A percentile compares a stretch with the other conserved stretches of the same genome.
Evolutionary conservation across 148 eudicot species (phyloP).

Genomic region (Amaranthus cruentus): DNA sequence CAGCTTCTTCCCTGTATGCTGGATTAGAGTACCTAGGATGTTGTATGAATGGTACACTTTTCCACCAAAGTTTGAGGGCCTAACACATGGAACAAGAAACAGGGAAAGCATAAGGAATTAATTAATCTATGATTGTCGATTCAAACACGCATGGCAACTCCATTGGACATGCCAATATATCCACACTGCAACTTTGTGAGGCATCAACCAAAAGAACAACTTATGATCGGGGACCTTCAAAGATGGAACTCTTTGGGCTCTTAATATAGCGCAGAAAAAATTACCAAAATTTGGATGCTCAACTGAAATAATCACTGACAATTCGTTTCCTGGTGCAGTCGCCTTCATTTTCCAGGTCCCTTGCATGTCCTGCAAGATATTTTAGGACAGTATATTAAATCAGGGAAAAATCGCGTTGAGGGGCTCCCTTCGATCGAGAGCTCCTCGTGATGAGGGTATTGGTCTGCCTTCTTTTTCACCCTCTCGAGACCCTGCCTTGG

Average conservation of each 20-base stretch:
- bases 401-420: too few species aligned
- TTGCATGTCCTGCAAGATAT: slow-evolving; percentile 66
- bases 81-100: slow-evolving; percentile 13
- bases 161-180: slow-evolving; percentile 81
- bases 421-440: too few species aligned
- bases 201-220: slow-evolving; percentile 89
- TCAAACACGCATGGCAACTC: too few species aligned
- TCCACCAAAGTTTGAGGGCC: slow-evolving; percentile 98
- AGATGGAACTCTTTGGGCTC: slow-evolving; percentile 53
- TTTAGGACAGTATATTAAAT: background rate
- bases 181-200: slow-evolving; percentile 92
- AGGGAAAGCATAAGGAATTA: background rate
- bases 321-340: slow-evolving; percentile 55
- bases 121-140: too few species aligned
- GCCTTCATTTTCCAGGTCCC: slow-evolving; percentile 82
- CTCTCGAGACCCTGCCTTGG: too few species aligned
- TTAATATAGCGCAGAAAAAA: slow-evolving; percentile 67
- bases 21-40: slow-evolving; percentile 75
- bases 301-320: slow-evolving; percentile 52
- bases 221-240: slow-evolving; percentile 36
- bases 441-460: too few species aligned
- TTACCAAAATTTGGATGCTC: slow-evolving; percentile 72
- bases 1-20: slow-evolving; percentile 63
- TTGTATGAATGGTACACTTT: slow-evolving; percentile 60
- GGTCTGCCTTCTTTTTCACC: too few species aligned